Conservation (phyloP, 2,329 filamentous ascomycete genomes). For the Sclerotinia borealis region DNA sequence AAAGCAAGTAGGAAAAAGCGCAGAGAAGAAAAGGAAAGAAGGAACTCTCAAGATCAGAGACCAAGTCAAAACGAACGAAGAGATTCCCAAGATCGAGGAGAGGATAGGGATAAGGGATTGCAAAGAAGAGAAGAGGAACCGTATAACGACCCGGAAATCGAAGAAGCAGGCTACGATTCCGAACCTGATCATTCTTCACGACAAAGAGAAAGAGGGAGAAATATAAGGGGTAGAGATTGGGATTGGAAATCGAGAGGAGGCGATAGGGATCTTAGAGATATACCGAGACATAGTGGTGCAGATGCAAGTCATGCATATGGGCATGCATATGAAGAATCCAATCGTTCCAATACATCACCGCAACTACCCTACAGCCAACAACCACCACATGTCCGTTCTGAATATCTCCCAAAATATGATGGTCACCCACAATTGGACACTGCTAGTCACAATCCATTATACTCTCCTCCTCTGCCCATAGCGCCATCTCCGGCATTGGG, state of each 20-base stretch:
- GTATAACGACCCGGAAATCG: slow-evolving; percentile 7
- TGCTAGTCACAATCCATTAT: neutral
- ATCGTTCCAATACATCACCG: neutral
- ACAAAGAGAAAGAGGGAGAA: neutral
- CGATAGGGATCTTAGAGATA: neutral
- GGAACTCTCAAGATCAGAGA: neutral
- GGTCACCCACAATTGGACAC: neutral
- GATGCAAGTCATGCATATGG: neutral
- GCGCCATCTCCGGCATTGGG: neutral
- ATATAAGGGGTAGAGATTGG: neutral
- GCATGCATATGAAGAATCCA: neutral
- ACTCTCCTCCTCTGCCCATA: neutral
- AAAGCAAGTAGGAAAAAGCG: neutral
- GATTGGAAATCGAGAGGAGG: neutral
- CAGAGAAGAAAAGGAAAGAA: neutral
- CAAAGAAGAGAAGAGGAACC: slow-evolving; percentile 1
- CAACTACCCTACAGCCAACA: slow-evolving; percentile 5
- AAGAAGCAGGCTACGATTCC: slow-evolving; percentile 5
- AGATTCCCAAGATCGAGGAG: neutral
- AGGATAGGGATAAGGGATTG: neutral
- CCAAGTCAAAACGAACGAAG: neutral
- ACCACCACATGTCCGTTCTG: slow-evolving; percentile 4
- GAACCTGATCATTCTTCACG: slow-evolving; percentile 3
- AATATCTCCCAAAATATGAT: slow-evolving; percentile 5
- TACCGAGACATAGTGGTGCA: slow-evolving; percentile 6